Percentiles rank a stretch among this genome's conserved stretches.
These are phyloP conservation scores for Fusarium miscanthi DNA, from an alignment of 2,329 filamentous ascomycete genomes.

Conservation along the genomic window DNA sequence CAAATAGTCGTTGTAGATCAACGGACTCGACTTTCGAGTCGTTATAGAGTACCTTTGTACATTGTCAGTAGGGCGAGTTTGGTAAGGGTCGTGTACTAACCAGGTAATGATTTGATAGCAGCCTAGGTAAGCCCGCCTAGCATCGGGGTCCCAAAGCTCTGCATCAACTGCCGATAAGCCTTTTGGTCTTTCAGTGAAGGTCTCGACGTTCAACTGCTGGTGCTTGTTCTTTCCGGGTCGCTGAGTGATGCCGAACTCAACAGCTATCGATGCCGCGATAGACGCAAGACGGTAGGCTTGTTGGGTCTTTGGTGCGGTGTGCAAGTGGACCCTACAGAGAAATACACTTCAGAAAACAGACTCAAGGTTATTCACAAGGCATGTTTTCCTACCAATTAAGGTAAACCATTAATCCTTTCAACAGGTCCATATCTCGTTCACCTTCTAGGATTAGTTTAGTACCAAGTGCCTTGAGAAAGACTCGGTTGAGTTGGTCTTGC, in stretches of 20 bases:
- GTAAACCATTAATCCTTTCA: neutral
- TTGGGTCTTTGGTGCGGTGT: neutral
- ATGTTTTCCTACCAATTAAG: neutral
- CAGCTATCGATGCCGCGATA: neutral
- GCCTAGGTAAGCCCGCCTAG: neutral
- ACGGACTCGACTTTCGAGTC: neutral
- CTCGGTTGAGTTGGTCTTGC: neutral
- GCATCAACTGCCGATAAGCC: neutral
- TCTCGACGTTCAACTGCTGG: neutral
- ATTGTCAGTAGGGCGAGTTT: neutral
- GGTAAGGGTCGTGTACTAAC: neutral
- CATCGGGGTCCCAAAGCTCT: neutral
- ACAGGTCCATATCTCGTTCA: neutral
- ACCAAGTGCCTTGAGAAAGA: neutral
- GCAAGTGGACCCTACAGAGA: neutral
- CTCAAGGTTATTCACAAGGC: rapidly evolving
- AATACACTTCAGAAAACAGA: neutral
- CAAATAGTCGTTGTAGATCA: neutral
- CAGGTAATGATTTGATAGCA: neutral
- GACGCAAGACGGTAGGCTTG: neutral
- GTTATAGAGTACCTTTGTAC: neutral
- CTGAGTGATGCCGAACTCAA: neutral
- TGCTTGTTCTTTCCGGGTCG: neutral
- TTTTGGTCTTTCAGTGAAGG: neutral
- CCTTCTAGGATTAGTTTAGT: neutral